Evolutionary conservation across 2,329 filamentous ascomycete species (phyloP).

Genomic region (Alternaria sp.): DNA sequence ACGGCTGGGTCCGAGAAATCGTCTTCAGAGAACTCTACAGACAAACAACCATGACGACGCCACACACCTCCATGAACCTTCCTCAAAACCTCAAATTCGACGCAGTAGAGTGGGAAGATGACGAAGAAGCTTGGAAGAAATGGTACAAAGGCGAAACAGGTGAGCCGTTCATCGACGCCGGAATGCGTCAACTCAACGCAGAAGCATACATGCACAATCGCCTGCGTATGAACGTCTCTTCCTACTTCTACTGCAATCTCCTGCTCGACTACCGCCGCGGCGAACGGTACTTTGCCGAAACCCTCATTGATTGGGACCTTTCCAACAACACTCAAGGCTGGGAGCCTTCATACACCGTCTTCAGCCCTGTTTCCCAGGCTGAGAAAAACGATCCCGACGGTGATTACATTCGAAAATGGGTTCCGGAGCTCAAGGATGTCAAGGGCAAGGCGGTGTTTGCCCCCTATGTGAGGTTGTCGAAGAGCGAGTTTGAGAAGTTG

Average conservation of each 20-base stretch:
- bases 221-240: slow-evolving; percentile 60
- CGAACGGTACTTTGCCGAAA: slow-evolving; percentile 62
- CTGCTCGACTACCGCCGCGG: slow-evolving; percentile 61
- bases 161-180: slow-evolving; percentile 61
- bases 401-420: slow-evolving; percentile 52
- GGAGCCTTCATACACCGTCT: slow-evolving; percentile 62
- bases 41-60: slow-evolving; percentile 57
- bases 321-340: slow-evolving; percentile 62
- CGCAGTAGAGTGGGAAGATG: slow-evolving; percentile 61
- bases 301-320: slow-evolving; percentile 59
- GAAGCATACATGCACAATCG: slow-evolving; percentile 64
- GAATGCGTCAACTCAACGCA: slow-evolving; percentile 60
- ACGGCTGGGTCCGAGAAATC: slow-evolving; percentile 61
- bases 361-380: slow-evolving; percentile 54
- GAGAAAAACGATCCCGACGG: slow-evolving; percentile 52
- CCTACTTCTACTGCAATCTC: slow-evolving; percentile 60
- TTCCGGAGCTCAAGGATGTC: slow-evolving; percentile 51
- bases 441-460: slow-evolving; percentile 60
- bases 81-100: slow-evolving; percentile 63
- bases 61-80: slow-evolving; percentile 61
- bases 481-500: slow-evolving; percentile 59
- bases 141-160: slow-evolving; percentile 60
- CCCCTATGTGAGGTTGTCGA: slow-evolving; percentile 55
- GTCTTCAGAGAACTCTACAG: slow-evolving; percentile 62
- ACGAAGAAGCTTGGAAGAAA: slow-evolving; percentile 60